Base-by-base conservation (phyloP, 495 filamentous ascomycete genomes). In the Trichoderma virens region DNA sequence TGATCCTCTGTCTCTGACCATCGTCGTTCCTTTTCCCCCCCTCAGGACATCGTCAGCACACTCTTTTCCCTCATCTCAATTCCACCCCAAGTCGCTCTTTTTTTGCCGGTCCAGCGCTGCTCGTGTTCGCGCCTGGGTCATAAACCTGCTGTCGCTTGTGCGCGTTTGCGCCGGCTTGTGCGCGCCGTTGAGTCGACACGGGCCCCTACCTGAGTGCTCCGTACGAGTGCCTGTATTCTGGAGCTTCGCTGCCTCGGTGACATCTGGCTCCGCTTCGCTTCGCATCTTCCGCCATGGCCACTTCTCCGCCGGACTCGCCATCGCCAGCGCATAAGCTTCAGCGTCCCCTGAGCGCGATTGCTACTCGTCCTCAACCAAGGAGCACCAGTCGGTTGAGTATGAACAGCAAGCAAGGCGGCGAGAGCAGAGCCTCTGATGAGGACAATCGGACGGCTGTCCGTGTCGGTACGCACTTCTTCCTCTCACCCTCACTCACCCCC, bases 361-460 rank as follows among this genome's bases (percentile, higher is more conserved):
- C 95, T 72, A 56, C 51, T 56, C 86, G 90, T 56, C 84, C 91
- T 56, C 82, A 87, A 45, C 76, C 79, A 61, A 82, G 92, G 68
- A 96, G 91, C 74, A 89, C 81, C 68, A 97, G 93, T 81, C 90
- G 94, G 66, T 81, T 97, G 83, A 97, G 92, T 73, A 87, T 90
- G 79, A 86, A 85, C 71, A 92, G 91, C 73, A 91, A 86, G 75
- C 81, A 82, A 43, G 90, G 88, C 59, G 87, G 85, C 70, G 88
- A 90, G 65, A 97, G 91, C 76, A 84, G 93, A 71, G 89, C 88
- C 31, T 96, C 93, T 2, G 94, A 97, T 72, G 94, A 98, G 69
- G 94, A 97, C 81, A 83, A 83, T 47, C 93, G 89, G 76, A 97
- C 94, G 34, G 90, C 94, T n/a, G 94, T 98, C 73, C 97, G 92